Percentiles rank a stretch among this genome's conserved stretches.
phyloP scores from a whole-genome alignment of 2,329 filamentous ascomycete genomes.

The Phoma sp. region DNA sequence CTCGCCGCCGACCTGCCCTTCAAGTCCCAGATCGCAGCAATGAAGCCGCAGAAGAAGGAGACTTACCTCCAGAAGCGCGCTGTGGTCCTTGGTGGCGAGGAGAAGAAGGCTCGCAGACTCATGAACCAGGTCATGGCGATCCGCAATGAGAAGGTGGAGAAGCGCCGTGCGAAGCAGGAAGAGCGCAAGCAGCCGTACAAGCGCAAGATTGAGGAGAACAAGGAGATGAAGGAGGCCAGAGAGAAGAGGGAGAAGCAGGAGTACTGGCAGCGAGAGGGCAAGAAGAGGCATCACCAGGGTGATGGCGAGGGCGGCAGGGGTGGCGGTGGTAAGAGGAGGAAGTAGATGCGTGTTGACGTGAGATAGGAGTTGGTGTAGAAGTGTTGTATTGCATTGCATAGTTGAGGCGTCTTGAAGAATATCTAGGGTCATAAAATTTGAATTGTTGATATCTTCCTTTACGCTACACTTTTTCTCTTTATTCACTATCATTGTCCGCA shows the following conservation, averaged over 20 bases:
- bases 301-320: conserved; percentile 54
- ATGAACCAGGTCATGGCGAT: conserved; percentile 93
- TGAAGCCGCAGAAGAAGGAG: conserved; percentile 76
- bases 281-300: conserved; percentile 69
- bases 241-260: conserved; percentile 93
- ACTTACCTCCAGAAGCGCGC: conserved; percentile 97
- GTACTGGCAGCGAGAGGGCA: conserved; percentile 90
- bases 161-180: conserved; percentile 84
- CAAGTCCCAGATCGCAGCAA: conserved; percentile 86
- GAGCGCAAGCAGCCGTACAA: conserved; percentile 80
- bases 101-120: conserved; percentile 84
- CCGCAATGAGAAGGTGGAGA: conserved; percentile 87
- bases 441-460: too few relatives aligned
- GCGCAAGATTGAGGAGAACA: conserved; percentile 79
- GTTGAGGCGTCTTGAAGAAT: conserved; percentile 5
- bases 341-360: conserved; percentile 26
- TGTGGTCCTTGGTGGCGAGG: conserved; percentile 82
- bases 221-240: conserved; percentile 82
- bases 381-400: conserved; percentile 12
- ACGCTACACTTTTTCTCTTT: too few relatives aligned
- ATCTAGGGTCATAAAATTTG: neutral
- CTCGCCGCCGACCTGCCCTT: conserved; percentile 86
- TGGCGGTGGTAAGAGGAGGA: conserved; percentile 44
- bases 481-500: too few relatives aligned
- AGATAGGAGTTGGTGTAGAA: too few relatives aligned